Conservation (phyloP, 1,139 yeast species). For the Yamadazyma atlantica region DNA sequence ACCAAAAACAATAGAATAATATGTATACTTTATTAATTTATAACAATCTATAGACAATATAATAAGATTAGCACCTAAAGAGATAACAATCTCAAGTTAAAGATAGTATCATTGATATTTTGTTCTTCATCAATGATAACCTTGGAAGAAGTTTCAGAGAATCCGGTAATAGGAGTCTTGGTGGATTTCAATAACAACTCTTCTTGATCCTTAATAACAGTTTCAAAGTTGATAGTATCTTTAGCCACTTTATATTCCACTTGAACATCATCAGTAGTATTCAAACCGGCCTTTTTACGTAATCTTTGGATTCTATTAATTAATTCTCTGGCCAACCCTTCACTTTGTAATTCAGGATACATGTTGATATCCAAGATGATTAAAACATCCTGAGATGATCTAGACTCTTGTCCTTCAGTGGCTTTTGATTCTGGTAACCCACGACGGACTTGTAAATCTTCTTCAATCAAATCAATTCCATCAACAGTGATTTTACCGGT, state of each 20-base stretch:
- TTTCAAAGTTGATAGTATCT: slow-evolving; percentile 69
- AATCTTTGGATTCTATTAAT: slow-evolving; percentile 96
- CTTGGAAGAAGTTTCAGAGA: slow-evolving; percentile 34
- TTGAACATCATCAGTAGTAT: slow-evolving; percentile 90
- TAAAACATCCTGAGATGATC: slow-evolving; percentile 86
- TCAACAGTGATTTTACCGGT: slow-evolving; percentile 81
- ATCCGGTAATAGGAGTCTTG: slow-evolving; percentile 56
- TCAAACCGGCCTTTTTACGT: slow-evolving; percentile 94
- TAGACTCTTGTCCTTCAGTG: slow-evolving; percentile 73
- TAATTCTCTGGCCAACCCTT: slow-evolving; percentile 95
- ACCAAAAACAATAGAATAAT: too few relatives aligned
- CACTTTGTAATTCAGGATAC: slow-evolving; percentile 85
- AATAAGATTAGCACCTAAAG: slow-evolving; percentile 27
- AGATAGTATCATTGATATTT: slow-evolving; percentile 78
- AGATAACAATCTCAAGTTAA: slow-evolving; percentile 76
- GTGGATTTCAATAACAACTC: slow-evolving; percentile 77
- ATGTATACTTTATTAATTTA: too few relatives aligned
- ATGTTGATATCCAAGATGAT: slow-evolving; percentile 85
- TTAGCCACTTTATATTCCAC: slow-evolving; percentile 75
- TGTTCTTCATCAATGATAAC: slow-evolving; percentile 90
- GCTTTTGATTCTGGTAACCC: slow-evolving; percentile 71
- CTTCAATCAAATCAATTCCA: slow-evolving; percentile 82
- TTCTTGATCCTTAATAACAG: slow-evolving; percentile 62
- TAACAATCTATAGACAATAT: slow-evolving; percentile 5
- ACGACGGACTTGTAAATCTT: slow-evolving; percentile 87